Evolutionary conservation across 1,284 basidiomycete species (phyloP).

Genomic region (Calocybe gambosa): DNA sequence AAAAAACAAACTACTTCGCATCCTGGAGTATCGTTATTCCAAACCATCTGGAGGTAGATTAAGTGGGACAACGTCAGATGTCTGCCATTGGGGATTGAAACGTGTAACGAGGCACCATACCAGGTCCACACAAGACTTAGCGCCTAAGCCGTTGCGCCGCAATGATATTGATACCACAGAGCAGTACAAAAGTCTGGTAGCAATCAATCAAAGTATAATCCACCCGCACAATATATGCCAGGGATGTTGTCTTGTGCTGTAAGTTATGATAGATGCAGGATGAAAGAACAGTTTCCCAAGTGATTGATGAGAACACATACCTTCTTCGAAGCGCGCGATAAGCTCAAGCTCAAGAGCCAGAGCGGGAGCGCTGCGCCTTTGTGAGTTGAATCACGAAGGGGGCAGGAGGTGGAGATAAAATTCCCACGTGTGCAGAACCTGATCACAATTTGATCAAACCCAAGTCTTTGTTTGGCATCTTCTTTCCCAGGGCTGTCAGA

Average conservation of each 20-base stretch:
- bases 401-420: background rate
- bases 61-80: background rate
- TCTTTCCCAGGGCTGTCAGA: background rate
- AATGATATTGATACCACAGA: background rate
- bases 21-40: background rate
- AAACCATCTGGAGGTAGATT: background rate
- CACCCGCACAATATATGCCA: background rate
- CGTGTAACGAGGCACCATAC: background rate
- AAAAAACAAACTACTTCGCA: background rate
- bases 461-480: background rate
- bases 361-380: background rate
- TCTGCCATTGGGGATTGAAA: background rate
- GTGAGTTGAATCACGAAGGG: background rate
- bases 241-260: background rate
- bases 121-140: background rate
- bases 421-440: background rate
- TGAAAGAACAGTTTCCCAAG: background rate
- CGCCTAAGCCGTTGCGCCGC: background rate
- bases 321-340: background rate
- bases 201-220: background rate
- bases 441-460: background rate
- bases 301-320: background rate
- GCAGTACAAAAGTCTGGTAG: background rate
- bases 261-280: background rate
- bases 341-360: background rate